These are phyloP conservation scores for Collybia sp. DNA, from an alignment of 768 basidiomycete species.

Conservation along the genomic window DNA sequence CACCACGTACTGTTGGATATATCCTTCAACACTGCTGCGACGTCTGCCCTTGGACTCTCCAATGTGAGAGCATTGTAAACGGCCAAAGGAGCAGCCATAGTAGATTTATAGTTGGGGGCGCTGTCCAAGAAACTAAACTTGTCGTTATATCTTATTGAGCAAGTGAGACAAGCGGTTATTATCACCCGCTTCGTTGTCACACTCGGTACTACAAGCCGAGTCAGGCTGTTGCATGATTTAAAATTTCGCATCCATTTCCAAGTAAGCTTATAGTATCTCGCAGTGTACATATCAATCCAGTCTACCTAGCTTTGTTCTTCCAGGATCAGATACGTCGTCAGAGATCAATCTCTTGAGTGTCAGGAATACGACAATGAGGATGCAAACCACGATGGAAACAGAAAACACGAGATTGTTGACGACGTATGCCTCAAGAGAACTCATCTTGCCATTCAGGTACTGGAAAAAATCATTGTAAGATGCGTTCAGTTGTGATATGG, in stretches of 20 bases:
- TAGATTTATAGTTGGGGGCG: no score
- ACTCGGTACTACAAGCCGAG: no score
- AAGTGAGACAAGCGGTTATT: no score
- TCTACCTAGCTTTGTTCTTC: no score
- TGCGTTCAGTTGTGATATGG: not conserved
- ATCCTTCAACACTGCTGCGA: constrained; percentile 42
- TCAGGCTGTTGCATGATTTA: no score
- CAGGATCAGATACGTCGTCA: constrained; percentile 9
- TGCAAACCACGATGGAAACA: constrained; percentile 22
- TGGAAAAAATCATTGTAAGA: constrained; percentile 11
- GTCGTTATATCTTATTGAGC: no score
- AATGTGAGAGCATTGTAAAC: constrained; percentile 43
- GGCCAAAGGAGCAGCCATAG: constrained; percentile 43
- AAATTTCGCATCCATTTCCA: no score
- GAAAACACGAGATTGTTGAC: constrained; percentile 28
- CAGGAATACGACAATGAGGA: constrained; percentile 24
- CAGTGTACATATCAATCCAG: no score
- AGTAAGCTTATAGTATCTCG: no score
- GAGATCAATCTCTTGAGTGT: constrained; percentile 17
- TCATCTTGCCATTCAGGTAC: constrained; percentile 39
- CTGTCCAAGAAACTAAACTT: no score
- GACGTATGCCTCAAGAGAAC: constrained; percentile 29
- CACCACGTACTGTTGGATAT: constrained; percentile 42
- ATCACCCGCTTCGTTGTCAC: no score
- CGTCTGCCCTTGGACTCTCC: constrained; percentile 40